Evolutionary conservation across 2,329 filamentous ascomycete genomes (phyloP).

Genomic region (Beauveria sp.): DNA sequence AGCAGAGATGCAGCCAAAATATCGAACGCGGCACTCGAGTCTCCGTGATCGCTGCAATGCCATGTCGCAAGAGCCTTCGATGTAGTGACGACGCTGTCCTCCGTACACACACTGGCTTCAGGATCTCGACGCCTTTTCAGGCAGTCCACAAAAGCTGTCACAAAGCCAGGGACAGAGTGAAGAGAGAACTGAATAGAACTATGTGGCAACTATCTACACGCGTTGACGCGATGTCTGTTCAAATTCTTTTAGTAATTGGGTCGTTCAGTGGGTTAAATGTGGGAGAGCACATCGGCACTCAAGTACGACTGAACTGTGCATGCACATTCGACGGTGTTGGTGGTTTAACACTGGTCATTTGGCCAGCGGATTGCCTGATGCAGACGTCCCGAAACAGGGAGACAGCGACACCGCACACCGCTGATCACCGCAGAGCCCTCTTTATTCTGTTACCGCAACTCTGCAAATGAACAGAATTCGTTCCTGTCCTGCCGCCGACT

Average conservation of each 20-base stretch:
- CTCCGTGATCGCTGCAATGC: not conserved
- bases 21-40: not conserved
- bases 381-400: not conserved
- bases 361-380: not conserved
- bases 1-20: not conserved
- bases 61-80: not conserved
- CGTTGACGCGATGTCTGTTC: not conserved
- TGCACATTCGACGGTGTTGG: not conserved
- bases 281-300: too few species aligned
- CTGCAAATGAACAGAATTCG: not conserved
- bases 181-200: not conserved
- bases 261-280: not conserved
- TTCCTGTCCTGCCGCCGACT: too few species aligned
- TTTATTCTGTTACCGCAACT: not conserved
- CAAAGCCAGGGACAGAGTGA: not conserved
- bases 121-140: not conserved
- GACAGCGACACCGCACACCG: not conserved
- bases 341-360: not conserved
- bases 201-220: not conserved
- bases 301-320: not conserved
- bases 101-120: not conserved
- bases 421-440: not conserved
- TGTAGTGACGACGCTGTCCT: not conserved
- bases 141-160: conserved; percentile 1
- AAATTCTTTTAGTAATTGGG: not conserved